Evolutionary conservation across 2,329 filamentous ascomycete genomes (phyloP).

Genomic region (Colletotrichum tropicale): DNA sequence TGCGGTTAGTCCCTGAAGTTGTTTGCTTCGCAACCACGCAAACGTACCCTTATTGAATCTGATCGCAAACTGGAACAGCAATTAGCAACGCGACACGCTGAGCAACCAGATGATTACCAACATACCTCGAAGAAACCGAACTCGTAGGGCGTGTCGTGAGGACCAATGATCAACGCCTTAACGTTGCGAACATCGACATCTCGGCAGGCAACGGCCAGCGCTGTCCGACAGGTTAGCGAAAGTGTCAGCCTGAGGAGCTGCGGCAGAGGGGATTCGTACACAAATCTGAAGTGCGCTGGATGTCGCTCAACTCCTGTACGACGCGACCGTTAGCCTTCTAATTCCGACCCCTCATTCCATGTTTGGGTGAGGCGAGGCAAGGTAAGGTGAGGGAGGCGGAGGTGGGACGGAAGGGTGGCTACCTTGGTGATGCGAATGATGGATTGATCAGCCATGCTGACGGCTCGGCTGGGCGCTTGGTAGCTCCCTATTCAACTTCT

Average conservation of each 20-base stretch:
- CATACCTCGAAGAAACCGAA: conserved; percentile 95
- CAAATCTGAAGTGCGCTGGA: conserved; percentile 83
- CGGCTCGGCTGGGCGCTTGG: conserved; percentile 3
- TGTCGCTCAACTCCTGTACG: conserved; percentile 79
- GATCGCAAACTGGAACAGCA: conserved; percentile 67
- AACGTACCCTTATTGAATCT: conserved; percentile 73
- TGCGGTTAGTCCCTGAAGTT: not conserved
- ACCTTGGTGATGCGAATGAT: conserved; percentile 89
- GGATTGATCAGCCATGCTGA: conserved; percentile 78
- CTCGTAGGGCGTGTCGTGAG: conserved; percentile 93
- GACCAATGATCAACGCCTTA: conserved; percentile 86
- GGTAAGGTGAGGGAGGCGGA: not conserved
- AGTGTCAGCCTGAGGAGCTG: not conserved
- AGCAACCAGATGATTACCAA: not conserved
- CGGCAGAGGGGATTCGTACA: conserved; percentile 59
- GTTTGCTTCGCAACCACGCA: not conserved
- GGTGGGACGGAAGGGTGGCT: conserved; percentile 31
- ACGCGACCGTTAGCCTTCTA: conserved; percentile 3
- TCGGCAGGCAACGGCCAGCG: conserved; percentile 84
- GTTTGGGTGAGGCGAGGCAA: not conserved
- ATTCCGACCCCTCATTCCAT: not conserved
- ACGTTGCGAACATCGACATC: conserved; percentile 90
- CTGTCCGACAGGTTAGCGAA: conserved; percentile 43
- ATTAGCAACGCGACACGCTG: conserved; percentile 27
- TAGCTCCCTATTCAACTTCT: not conserved